A percentile compares a stretch with the other conserved stretches of the same genome.
phyloP scores from a whole-genome alignment of 2,329 filamentous ascomycete genomes.

The Botrytis fragariae region DNA sequence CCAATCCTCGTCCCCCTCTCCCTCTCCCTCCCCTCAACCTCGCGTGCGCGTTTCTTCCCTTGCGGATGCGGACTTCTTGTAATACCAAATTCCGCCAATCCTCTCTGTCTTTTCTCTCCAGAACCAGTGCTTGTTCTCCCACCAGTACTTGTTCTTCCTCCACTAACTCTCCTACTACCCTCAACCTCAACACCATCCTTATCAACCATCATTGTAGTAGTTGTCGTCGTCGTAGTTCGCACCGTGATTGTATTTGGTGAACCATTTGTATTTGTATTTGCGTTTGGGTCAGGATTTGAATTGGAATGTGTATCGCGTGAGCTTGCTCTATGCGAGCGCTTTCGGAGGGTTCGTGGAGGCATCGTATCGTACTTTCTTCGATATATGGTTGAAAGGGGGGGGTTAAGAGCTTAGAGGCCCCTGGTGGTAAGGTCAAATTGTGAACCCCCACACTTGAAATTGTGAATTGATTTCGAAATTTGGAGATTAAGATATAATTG shows the following conservation, averaged over 20 bases:
- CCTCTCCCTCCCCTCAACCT: background rate
- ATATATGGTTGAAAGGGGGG: background rate
- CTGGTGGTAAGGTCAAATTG: background rate
- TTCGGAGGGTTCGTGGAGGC: conserved; percentile 4
- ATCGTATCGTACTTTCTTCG: background rate
- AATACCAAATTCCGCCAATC: conserved; percentile 15
- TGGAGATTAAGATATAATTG: too few relatives aligned
- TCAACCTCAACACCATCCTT: background rate
- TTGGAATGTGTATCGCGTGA: background rate
- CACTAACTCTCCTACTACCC: background rate
- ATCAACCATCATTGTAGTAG: conserved; percentile 1
- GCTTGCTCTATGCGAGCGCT: background rate
- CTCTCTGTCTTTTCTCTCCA: conserved; percentile 1
- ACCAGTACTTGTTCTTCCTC: background rate
- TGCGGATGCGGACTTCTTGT: conserved; percentile 7
- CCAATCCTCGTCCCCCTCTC: background rate
- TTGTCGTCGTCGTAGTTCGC: background rate
- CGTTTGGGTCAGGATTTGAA: too few relatives aligned
- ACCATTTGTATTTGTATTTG: background rate
- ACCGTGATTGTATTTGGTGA: background rate
- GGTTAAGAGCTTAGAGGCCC: background rate
- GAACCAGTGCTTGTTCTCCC: background rate
- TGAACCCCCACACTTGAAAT: background rate
- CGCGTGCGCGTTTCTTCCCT: background rate
- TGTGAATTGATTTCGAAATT: background rate